Evolutionary conservation across 352 stramenopile species (phyloP), one percentile per base, ranked within the genome.

Genomic region (Nothophytophthora sp.): DNA sequence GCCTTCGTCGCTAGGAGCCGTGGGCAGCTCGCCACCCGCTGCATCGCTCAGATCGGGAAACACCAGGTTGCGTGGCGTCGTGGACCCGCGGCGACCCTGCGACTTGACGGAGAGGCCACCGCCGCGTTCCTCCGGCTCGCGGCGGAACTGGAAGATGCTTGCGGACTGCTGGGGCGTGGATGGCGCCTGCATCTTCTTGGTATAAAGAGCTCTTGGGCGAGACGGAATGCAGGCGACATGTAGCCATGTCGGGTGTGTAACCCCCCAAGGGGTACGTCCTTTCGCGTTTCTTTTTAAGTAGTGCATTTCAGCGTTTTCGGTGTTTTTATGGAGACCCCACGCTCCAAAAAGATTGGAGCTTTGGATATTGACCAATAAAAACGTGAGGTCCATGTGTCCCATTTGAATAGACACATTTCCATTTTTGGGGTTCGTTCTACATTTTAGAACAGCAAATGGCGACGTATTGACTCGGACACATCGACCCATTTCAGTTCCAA

Each of bases 61-160:
- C 29, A 80, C 42, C 5, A 78, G 25, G 15, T 77, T 78, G 10
- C 67, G 48, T 15, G 70, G 72, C 6, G 68, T 78, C 11, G 53
- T 68, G 8, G 55, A 50, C 12, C 48, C 61, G 30, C 48, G 64
- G 5, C 29, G 29, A 11, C 60, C 60, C 15, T 53, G 64, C 11
- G 60, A 64, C 37, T 61, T 68, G 15, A 42, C 28, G 1, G 58
- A 50, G 19, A 56, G 40, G 13, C 25, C 45, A 7, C n/a, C n/a
- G n/a, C n/a, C n/a, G n/a, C 7, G 54, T 28, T 36, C 41, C 37
- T 56, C 42, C 36, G 35, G 27, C 23, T 55, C 37, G 1, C 68
- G 50, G 12, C 68, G 60, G 32, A 84, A 78, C 63, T 68, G 55
- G 53, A 73, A 81, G 19, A 79, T 73, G 36, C 45, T 50, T 18